Evolutionary conservation across 108 stramenopile species (phyloP).

Genomic region (Cyclostephanos tholiformis): DNA sequence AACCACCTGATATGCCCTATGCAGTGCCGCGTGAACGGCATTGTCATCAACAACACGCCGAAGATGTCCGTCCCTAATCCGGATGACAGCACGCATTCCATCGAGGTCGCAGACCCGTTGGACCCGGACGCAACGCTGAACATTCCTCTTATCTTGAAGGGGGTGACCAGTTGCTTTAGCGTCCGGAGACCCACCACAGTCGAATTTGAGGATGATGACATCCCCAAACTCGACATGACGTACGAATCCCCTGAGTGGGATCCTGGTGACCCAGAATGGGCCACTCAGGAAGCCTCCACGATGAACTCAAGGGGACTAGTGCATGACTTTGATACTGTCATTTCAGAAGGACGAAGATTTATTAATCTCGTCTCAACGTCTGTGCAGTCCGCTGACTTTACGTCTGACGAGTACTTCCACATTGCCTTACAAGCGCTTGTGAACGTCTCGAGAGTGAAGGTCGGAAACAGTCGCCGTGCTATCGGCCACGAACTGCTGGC

Average conservation of each 20-base stretch:
- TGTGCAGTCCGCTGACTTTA: background rate
- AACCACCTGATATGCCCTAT: constrained; percentile 34
- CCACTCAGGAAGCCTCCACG: constrained; percentile 3
- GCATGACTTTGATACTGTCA: background rate
- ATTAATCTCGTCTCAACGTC: constrained; percentile 9
- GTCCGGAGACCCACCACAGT: constrained; percentile 10
- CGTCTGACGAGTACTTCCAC: background rate
- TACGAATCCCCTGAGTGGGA: constrained; percentile 27
- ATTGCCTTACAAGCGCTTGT: background rate
- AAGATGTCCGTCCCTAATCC: constrained; percentile 5
- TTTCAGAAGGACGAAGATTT: background rate
- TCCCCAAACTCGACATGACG: constrained; percentile 20
- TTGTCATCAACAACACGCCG: constrained; percentile 13
- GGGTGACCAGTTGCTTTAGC: constrained; percentile 15
- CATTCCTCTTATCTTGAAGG: constrained; percentile 12
- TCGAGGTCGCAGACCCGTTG: background rate
- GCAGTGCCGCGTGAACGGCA: constrained; percentile 19
- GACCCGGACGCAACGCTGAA: background rate
- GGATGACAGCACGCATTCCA: constrained; percentile 2
- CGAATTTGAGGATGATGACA: constrained; percentile 13
- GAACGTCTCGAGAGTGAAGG: background rate
- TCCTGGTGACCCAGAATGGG: constrained; percentile 8
- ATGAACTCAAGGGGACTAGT: background rate
- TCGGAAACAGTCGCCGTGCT: background rate
- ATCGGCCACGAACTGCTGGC: background rate